A percentile compares a stretch with the other conserved stretches of the same genome.
These are phyloP conservation scores for Neofusicoccum umdonicola DNA, from an alignment of 2,329 filamentous ascomycete species.

Conservation along the genomic window DNA sequence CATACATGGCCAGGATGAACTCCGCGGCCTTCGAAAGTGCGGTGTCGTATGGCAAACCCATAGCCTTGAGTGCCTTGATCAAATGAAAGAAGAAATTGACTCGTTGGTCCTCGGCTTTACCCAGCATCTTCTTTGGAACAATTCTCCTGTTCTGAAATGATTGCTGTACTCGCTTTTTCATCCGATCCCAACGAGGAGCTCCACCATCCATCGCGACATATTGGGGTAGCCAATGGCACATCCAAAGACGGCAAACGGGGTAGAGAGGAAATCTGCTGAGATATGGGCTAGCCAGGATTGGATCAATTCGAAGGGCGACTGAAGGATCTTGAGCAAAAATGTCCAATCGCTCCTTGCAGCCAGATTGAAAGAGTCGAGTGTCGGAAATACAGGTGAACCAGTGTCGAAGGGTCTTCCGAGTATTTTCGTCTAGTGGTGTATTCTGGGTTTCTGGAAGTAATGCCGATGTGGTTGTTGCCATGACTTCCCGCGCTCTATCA, in stretches of 20 bases:
- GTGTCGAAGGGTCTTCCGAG: background rate
- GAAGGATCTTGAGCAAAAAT: background rate
- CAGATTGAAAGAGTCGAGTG: background rate
- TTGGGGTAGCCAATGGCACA: background rate
- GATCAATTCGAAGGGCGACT: background rate
- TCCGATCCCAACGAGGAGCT: too few relatives aligned
- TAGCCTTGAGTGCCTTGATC: background rate
- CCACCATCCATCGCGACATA: background rate
- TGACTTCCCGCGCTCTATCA: background rate
- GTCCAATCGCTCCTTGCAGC: background rate
- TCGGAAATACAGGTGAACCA: constrained; percentile 1
- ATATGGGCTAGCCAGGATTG: background rate
- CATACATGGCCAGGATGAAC: background rate
- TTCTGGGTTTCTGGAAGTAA: background rate
- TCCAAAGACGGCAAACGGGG: background rate
- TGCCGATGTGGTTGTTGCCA: background rate
- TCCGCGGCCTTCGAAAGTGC: background rate
- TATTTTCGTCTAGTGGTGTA: background rate
- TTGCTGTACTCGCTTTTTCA: background rate
- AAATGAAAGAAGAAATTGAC: background rate
- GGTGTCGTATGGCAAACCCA: background rate
- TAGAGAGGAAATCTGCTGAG: background rate
- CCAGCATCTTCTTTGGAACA: background rate
- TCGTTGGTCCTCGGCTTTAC: background rate
- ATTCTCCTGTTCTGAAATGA: too few relatives aligned